Evolutionary conservation across 1,284 basidiomycete species (phyloP).

Genomic region (Neolentinus lepideus): DNA sequence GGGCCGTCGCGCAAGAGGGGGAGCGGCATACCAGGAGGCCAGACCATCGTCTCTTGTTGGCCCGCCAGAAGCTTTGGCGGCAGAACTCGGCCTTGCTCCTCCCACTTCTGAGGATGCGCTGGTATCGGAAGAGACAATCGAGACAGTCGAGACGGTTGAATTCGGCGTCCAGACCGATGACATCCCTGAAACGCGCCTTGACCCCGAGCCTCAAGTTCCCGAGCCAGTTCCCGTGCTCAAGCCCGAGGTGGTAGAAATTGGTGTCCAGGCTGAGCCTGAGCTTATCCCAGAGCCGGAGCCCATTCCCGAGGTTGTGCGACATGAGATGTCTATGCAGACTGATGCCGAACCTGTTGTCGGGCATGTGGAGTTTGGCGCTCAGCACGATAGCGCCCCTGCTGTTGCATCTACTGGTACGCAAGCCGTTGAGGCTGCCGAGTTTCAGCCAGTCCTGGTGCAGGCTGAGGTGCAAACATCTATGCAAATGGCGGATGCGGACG

Average conservation of each 20-base stretch:
- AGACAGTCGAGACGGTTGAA: slow-evolving; percentile 53
- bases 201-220: slow-evolving; percentile 8
- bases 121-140: slow-evolving; percentile 29
- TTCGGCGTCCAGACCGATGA: slow-evolving; percentile 56
- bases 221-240: slow-evolving; percentile 22
- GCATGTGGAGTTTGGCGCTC: slow-evolving; percentile 32
- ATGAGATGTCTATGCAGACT: slow-evolving; percentile 47
- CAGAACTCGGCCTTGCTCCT: slow-evolving; percentile 55
- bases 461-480: slow-evolving; percentile 33
- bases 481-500: slow-evolving; percentile 16
- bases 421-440: slow-evolving; percentile 14
- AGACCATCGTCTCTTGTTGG: slow-evolving; percentile 63
- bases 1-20: slow-evolving; percentile 48
- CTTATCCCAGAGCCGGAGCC: slow-evolving; percentile 23
- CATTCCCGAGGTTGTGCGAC: slow-evolving; percentile 17
- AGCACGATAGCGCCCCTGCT: slow-evolving; percentile 22
- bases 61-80: slow-evolving; percentile 59
- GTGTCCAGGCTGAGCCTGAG: slow-evolving; percentile 39
- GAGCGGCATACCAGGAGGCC: slow-evolving; percentile 55
- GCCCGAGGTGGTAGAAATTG: slow-evolving; percentile 23
- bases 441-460: slow-evolving; percentile 22
- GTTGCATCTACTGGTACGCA: not conserved
- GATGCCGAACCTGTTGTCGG: slow-evolving; percentile 25
- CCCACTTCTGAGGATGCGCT: slow-evolving; percentile 30
- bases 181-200: slow-evolving; percentile 3